Base-by-base conservation (phyloP, 306 rosid species). In the Corylus avellana region DNA sequence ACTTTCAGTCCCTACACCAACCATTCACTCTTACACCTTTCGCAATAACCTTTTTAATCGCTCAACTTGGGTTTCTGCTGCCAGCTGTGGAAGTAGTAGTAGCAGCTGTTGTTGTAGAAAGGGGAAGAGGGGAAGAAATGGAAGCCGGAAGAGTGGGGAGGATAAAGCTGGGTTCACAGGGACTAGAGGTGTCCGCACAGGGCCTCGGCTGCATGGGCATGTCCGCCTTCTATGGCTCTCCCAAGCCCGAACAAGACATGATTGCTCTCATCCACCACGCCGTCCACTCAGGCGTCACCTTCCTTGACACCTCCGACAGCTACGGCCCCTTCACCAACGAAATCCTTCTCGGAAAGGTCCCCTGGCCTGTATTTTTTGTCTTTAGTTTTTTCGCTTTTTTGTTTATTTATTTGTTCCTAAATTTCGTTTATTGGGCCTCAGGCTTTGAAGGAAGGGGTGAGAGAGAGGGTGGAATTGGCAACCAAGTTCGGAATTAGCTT, bases 141-240 rank as follows among this genome's bases (percentile, higher is more conserved):
- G 75, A 75, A 46, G 9, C 47, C 5, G n/a, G 2, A 35, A 39
- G 39, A 6, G 68, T 81, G n/a, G 51, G 74, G 11, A 84, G 84
- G 58, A 84, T 86, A 39, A 86, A 81, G 74, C 76, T 86, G 16
- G 90, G 90, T 4, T 75, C 84, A 0, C 78, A 80, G 56, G 90
- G 90, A n/a, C 72, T 81, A 4, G 87, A 80, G 73, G 87, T 84
- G 6, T 85, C 91, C 0, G 85, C 85, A 2, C 89, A 88, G 47
- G 91, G 91, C 13, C 75, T 85, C 2, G 88, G 89, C 4, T 81
- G 96, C 77, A 84, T 92, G 97, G 84, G 92, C 6, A 92, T 94
- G 98, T 87, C 98, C 1, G 74, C 77, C 53, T 78, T 13, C 86
- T 91, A 89, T 50, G 91, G 92, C n/a, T 81, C 92, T 39, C 83